Base-by-base conservation (phyloP, 805 yeast species). In the Candida methanosorbosa region DNA sequence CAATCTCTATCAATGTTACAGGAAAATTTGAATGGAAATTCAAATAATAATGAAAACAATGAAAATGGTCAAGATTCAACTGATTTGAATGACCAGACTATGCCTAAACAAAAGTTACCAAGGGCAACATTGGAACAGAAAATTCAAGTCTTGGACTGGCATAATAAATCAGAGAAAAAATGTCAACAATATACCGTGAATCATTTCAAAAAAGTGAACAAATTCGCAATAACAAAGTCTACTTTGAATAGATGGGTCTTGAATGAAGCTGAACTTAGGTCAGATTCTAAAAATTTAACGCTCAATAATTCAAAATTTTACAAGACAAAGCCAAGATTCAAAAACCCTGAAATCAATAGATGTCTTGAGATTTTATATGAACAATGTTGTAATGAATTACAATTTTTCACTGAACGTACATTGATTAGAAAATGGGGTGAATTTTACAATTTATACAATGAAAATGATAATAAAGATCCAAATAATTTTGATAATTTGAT, bases 221-320 rank as follows among this genome's bases (percentile, higher is more conserved):
- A 48, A 24, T 64, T 65, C 37, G 42, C 60, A 5, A 53, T 65
- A 3, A 57, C 69, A 1, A 59, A 55, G 38, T 57, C 67, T 2
- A 57, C 62, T 8, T 45, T 62, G 36, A 59, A 59, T 42, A 48
- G 69, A 38, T 64, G 70, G 70, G 47, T 60, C 2, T 43, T 56
- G 26, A 53, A 50, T 15, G 66, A 62, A 34, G 35, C 39, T 2
- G 43, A 51, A 27, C 42, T 64, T 6, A 38, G 66, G 7, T 41
- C 49, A 22, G 50, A 54, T 17, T 51, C 46, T 29, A 45, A 49
- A 36, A 48, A 41, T 29, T 32, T 54, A 9, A 48, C 53, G 22
- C 36, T 53, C 28, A 46, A 53, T 35, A 44, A 56, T 38, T 42
- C 45, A 29, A 44, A 45, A 33, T 39, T 34, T 15, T 49, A 53